phyloP scores from a whole-genome alignment of 2,329 filamentous ascomycete species.

The Mycosphaerelloides madeirae region DNA sequence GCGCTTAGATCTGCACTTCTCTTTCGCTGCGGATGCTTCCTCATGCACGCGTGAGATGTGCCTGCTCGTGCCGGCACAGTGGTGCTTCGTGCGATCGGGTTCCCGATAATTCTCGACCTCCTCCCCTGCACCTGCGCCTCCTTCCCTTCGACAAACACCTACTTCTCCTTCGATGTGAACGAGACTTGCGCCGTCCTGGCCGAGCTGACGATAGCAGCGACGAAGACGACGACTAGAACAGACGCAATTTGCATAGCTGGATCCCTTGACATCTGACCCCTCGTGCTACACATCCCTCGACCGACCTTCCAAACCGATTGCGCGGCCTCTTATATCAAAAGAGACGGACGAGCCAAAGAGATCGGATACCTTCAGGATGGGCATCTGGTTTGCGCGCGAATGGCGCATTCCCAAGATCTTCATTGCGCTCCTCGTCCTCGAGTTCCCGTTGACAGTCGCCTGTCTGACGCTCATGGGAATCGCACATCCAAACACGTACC shows the following conservation, averaged over 20 bases:
- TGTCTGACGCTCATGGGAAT: slow-evolving; percentile 67
- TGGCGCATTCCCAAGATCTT: slow-evolving; percentile 52
- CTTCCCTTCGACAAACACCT: background rate
- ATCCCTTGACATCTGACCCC: background rate
- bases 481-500: slow-evolving; percentile 67
- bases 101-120: too few species aligned
- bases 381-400: slow-evolving; percentile 39
- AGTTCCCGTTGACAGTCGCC: slow-evolving; percentile 62
- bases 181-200: background rate
- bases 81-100: background rate
- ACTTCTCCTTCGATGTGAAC: slow-evolving; percentile 3
- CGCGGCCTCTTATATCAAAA: background rate
- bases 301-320: background rate
- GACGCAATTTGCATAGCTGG: background rate
- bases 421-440: slow-evolving; percentile 57
- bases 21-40: too few species aligned
- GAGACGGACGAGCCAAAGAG: background rate
- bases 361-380: slow-evolving; percentile 2
- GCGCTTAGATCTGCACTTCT: too few species aligned
- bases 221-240: background rate
- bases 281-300: background rate
- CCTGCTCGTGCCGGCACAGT: background rate
- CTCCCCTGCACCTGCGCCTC: background rate
- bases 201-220: background rate
- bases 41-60: background rate